These are phyloP conservation scores for Podospora pseudoanserina DNA, from an alignment of 495 filamentous ascomycete genomes.

Conservation along the genomic window DNA sequence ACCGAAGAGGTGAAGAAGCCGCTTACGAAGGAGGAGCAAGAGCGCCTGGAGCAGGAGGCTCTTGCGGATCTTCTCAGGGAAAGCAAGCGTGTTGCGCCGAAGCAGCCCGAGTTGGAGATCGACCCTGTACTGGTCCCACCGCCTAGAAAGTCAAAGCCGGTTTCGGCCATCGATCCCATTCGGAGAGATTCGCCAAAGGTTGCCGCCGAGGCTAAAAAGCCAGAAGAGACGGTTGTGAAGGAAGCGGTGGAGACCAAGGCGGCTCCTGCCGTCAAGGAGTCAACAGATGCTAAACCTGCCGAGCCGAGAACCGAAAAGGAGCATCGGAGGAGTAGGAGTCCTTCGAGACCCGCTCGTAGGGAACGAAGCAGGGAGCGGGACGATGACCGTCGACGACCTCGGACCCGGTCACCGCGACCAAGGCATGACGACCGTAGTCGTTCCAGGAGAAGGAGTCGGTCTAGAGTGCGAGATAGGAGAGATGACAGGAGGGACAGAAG, in stretches of 20 bases:
- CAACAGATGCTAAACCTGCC: conserved; percentile 25
- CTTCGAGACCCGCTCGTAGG: conserved; percentile 30
- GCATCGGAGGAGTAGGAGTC: conserved; percentile 35
- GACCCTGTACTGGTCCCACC: conserved; percentile 52
- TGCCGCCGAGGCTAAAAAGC: conserved; percentile 36
- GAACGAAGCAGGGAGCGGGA: conserved; percentile 26
- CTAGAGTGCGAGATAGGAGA: conserved; percentile 24
- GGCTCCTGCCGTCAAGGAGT: conserved; percentile 22
- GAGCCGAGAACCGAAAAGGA: conserved; percentile 29
- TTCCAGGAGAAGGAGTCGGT: conserved; percentile 23
- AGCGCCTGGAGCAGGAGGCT: conserved; percentile 52
- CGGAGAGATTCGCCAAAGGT: conserved; percentile 43
- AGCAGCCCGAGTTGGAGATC: conserved; percentile 50
- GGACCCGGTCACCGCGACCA: conserved; percentile 26
- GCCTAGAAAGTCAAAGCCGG: conserved; percentile 47
- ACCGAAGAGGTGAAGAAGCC: conserved; percentile 42
- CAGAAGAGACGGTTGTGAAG: conserved; percentile 24
- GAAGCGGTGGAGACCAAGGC: conserved; percentile 26
- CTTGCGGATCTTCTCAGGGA: conserved; percentile 53
- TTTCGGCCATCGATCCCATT: conserved; percentile 55
- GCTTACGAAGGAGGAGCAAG: conserved; percentile 53
- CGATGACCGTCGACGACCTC: conserved; percentile 26
- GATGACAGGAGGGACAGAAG: conserved; percentile 41
- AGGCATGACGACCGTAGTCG: conserved; percentile 21
- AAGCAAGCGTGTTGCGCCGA: conserved; percentile 44